Evolutionary conservation across 495 filamentous ascomycete species (phyloP).

Genomic region (Clavariopsis aquatica): DNA sequence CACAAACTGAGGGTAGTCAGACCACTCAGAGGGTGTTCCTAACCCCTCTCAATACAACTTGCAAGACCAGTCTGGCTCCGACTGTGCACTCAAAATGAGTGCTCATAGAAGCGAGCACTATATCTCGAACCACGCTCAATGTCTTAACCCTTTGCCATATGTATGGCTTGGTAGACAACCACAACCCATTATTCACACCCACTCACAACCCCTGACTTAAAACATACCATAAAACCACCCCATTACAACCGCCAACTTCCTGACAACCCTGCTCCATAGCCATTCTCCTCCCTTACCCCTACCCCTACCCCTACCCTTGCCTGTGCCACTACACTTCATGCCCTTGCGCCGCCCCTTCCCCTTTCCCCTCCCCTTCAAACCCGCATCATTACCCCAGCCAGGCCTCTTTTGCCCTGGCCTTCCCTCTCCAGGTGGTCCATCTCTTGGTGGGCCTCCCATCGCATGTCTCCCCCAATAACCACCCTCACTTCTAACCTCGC

Average conservation of each 20-base stretch:
- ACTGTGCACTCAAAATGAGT: too few relatives aligned
- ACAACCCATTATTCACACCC: too few relatives aligned
- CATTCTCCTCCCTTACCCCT: not conserved
- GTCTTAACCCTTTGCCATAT: too few relatives aligned
- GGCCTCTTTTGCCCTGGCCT: not conserved
- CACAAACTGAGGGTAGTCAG: not conserved
- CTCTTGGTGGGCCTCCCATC: constrained; percentile 2
- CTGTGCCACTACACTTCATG: not conserved
- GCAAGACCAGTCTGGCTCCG: too few relatives aligned
- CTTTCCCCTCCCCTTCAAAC: not conserved
- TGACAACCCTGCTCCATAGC: not conserved
- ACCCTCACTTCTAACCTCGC: not conserved
- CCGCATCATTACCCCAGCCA: not conserved
- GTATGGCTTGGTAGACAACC: too few relatives aligned
- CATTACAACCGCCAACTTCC: not conserved
- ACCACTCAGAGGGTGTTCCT: not conserved
- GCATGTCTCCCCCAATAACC: constrained; percentile 29
- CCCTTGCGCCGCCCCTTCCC: too few relatives aligned
- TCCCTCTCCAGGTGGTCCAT: constrained; percentile 7
- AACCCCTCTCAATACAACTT: too few relatives aligned
- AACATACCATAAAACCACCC: not conserved
- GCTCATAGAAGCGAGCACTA: too few relatives aligned
- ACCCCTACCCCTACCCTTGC: too few relatives aligned
- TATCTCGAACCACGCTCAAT: too few relatives aligned
- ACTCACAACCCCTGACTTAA: too few relatives aligned